Percentiles rank a stretch among this genome's conserved stretches.
Evolutionary conservation across 306 rosid genomes (phyloP).

Genomic region (Quercus wislizeni): DNA sequence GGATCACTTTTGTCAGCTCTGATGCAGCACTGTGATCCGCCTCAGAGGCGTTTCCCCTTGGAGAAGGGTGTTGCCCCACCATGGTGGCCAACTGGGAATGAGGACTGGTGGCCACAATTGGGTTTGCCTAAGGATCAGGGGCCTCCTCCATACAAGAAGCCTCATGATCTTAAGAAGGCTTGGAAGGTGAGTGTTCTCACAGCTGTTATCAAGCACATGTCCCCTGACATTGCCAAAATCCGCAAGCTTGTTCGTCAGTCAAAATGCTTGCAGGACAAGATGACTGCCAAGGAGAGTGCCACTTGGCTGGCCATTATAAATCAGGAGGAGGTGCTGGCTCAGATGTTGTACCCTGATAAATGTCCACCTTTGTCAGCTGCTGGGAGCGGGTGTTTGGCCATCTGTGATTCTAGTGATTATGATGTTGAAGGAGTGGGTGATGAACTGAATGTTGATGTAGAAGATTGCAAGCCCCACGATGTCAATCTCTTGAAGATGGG

Average conservation of each 20-base stretch:
- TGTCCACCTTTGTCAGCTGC: constrained; percentile 34
- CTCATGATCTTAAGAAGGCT: constrained; percentile 70
- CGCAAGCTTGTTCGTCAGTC: constrained; percentile 52
- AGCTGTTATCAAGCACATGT: constrained; percentile 66
- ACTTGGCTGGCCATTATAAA: constrained; percentile 60
- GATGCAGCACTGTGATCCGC: constrained; percentile 74
- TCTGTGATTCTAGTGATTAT: constrained; percentile 40
- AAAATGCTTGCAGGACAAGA: constrained; percentile 57
- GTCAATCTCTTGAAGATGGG: constrained; percentile 23
- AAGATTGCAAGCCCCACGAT: constrained; percentile 38
- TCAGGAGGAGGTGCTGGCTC: constrained; percentile 55
- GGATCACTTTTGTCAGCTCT: constrained; percentile 57
- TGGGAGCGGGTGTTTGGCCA: constrained; percentile 32
- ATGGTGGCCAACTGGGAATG: constrained; percentile 79
- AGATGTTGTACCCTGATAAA: constrained; percentile 37
- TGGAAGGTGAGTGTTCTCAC: constrained; percentile 71
- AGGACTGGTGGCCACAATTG: constrained; percentile 57
- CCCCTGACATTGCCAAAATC: constrained; percentile 54
- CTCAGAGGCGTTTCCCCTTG: constrained; percentile 61
- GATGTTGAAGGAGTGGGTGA: constrained; percentile 48
- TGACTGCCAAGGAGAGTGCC: constrained; percentile 64
- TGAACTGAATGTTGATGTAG: constrained; percentile 27
- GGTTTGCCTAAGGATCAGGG: constrained; percentile 39
- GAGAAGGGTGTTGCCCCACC: constrained; percentile 70
- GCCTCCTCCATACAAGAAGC: constrained; percentile 73